Evolutionary conservation across 2,329 filamentous ascomycete species (phyloP), one percentile per base, ranked within the genome.

Genomic region (Colletotrichum phormii): DNA sequence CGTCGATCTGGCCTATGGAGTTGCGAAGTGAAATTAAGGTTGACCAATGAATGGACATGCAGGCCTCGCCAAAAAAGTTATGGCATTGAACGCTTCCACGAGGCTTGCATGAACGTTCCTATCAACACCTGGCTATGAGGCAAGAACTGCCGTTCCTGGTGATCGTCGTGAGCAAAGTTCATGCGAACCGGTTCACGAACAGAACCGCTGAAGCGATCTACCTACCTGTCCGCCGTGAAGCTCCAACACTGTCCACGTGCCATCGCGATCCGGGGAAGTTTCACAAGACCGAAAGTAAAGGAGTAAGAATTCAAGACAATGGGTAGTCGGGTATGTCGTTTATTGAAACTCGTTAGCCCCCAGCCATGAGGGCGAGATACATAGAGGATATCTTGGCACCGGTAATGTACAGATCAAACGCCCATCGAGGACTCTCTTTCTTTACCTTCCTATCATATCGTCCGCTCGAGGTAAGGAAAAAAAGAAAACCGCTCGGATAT

Each of bases 311-410:
- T 13, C 18, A 11, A 24, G 51, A 24, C 15, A 51, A 24, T 18
- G n/a, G 33, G n/a, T 57, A 63, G 33, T 15, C 68, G 60, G 46
- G n/a, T 26, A 15, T 18, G 46, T 60, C 60, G 24, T 64, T 22
- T 65, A 61, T 71, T 61, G 66, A 18, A 61, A 46, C 51, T 71
- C 60, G 55, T 69, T 8, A 61, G 59, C 9, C 49, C 60, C 60
- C 33, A 29, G n/a, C 42, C 3, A 49, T n/a, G 13, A 18, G 66
- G 49, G 24, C 42, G 33, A 11, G 37, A 57, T 49, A 58, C 29
- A 49, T 53, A 49, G 53, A 51, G 37, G 64, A 59, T 64, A 70
- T 72, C 59, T 72, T 64, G 59, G 70, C 29, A 53, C n/a, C 22
- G 42, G 53, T 69, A 22, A 54, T 64, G 31, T 24, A 37, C n/a